Evolutionary conservation across 257 asterid genomes (phyloP).

Genomic region (Cinchona pubescens): DNA sequence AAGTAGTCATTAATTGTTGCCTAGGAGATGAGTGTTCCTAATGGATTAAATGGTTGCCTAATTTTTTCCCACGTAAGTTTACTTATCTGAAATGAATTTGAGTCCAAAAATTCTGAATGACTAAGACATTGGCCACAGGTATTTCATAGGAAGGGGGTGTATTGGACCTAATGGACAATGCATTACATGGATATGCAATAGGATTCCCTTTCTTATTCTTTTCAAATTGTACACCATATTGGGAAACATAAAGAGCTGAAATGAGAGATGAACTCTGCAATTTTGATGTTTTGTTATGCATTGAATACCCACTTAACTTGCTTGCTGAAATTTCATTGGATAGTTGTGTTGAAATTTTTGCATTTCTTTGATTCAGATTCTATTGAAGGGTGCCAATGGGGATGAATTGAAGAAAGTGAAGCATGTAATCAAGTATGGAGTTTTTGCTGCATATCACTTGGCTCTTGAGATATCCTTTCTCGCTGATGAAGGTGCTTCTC

Average conservation of each 20-base stretch:
- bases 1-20: background rate
- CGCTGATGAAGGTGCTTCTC: slow-evolving; percentile 81
- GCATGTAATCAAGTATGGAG: slow-evolving; percentile 60
- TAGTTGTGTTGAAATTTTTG: slow-evolving; percentile 6
- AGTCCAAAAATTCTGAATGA: background rate
- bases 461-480: slow-evolving; percentile 81
- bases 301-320: background rate
- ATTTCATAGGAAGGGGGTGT: background rate
- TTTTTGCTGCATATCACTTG: slow-evolving; percentile 79
- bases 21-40: background rate
- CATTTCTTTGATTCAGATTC: slow-evolving; percentile 45
- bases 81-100: background rate
- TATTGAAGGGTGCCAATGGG: slow-evolving; percentile 78
- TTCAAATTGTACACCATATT: background rate
- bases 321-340: background rate
- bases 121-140: background rate
- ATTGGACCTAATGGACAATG: background rate
- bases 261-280: background rate
- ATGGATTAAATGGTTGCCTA: background rate
- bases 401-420: slow-evolving; percentile 74
- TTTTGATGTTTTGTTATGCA: background rate
- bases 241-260: background rate
- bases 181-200: background rate
- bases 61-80: background rate
- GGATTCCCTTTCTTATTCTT: background rate